Conservation (phyloP, 768 basidiomycete species). For the Pulveroboletus sp. region DNA sequence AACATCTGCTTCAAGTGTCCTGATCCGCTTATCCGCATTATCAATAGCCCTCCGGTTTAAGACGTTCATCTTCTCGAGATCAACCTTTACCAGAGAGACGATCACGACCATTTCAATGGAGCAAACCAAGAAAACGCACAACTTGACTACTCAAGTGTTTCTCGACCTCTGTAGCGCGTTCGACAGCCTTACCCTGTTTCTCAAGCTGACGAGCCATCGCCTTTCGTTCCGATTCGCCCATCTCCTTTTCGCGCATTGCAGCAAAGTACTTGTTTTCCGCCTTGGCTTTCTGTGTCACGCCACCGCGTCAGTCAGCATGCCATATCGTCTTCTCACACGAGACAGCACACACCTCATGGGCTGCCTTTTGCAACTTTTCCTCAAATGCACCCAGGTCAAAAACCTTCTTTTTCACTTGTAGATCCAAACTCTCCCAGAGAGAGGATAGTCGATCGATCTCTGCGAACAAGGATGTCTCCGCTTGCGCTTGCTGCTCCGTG, state of each 20-base stretch:
- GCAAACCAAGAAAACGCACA: slow-evolving; percentile 38
- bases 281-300: slow-evolving; percentile 73
- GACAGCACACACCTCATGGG: slow-evolving; percentile 57
- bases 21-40: slow-evolving; percentile 25
- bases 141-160: slow-evolving; percentile 53
- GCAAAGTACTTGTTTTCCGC: slow-evolving; percentile 93
- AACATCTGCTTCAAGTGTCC: slow-evolving; percentile 29
- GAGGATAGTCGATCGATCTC: slow-evolving; percentile 84
- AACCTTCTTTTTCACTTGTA: slow-evolving; percentile 77
- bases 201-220: slow-evolving; percentile 51
- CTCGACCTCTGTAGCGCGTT: slow-evolving; percentile 60
- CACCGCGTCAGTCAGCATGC: not conserved
- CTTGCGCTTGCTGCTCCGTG: slow-evolving; percentile 58
- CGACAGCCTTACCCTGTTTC: slow-evolving; percentile 59
- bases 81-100: slow-evolving; percentile 23
- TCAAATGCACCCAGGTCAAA: slow-evolving; percentile 76
- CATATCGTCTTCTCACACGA: not conserved
- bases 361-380: slow-evolving; percentile 59
- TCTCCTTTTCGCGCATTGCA: slow-evolving; percentile 85
- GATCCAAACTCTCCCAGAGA: slow-evolving; percentile 82
- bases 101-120: not conserved
- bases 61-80: slow-evolving; percentile 44
- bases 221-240: slow-evolving; percentile 72
- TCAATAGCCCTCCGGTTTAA: slow-evolving; percentile 30
- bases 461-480: slow-evolving; percentile 70